Conservation (phyloP, 805 yeast species). For the Wickerhamomyces xylosicus region DNA sequence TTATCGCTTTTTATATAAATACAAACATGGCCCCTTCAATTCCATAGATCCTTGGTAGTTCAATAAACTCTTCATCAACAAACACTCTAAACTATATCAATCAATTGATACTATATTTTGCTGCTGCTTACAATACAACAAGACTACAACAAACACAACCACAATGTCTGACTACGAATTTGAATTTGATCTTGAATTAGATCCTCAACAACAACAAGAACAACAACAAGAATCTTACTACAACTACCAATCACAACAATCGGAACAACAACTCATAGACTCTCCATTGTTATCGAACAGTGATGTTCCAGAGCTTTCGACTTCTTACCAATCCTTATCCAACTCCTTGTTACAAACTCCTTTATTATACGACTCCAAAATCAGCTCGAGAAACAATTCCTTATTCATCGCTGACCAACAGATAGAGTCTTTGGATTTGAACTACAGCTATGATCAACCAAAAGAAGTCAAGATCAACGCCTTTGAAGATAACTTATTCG, state of each 20-base stretch:
- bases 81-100: background rate
- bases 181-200: background rate
- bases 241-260: background rate
- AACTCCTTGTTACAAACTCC: constrained; percentile 10
- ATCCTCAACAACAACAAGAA: background rate
- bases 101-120: background rate
- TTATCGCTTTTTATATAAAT: too few species aligned
- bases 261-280: background rate
- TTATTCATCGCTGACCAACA: constrained; percentile 2
- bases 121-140: too few species aligned
- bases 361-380: constrained; percentile 16
- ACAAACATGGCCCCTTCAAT: background rate
- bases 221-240: background rate
- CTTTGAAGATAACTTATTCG: background rate
- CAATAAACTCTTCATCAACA: background rate
- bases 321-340: background rate
- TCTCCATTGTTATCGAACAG: background rate
- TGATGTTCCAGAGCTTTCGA: background rate
- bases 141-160: background rate
- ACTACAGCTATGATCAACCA: background rate
- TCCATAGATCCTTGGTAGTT: too few species aligned
- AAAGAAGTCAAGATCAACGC: background rate
- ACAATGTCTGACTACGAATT: background rate
- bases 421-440: background rate
- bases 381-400: constrained; percentile 12